These are phyloP conservation scores for Dillenia turbinata DNA, from an alignment of 164 flowering plant species.

Conservation along the genomic window DNA sequence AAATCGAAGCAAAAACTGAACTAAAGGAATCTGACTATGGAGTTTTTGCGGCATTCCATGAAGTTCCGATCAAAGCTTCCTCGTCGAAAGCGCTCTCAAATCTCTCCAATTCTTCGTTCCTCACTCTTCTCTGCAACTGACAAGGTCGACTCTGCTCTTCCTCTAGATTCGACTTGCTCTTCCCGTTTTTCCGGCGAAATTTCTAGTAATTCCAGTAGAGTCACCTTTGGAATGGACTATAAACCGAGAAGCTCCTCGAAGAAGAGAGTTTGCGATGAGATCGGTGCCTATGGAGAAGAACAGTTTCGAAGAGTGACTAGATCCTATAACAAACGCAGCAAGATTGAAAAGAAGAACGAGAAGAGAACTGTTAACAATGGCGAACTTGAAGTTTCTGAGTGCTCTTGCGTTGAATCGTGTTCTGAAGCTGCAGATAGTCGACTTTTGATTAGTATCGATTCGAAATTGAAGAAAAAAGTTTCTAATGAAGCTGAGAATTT, in stretches of 20 bases:
- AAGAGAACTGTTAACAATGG: constrained; percentile 6
- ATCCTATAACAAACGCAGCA: constrained; percentile 18
- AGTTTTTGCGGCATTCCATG: constrained; percentile 15
- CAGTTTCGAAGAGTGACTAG: constrained; percentile 32
- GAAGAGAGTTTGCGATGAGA: constrained; percentile 18
- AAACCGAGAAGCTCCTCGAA: constrained; percentile 11
- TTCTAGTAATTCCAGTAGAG: constrained; percentile 35
- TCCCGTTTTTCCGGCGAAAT: constrained; percentile 29
- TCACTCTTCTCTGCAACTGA: constrained; percentile 1
- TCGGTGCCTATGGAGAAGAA: constrained; percentile 5
- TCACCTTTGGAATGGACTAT: constrained; percentile 9
- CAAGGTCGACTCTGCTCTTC: constrained; percentile 11
- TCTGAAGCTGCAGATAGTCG: constrained; percentile 14
- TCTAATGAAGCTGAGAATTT: constrained; percentile 1
- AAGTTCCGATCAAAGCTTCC: constrained; percentile 59
- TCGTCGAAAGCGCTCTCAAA: constrained; percentile 39
- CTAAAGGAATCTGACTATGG: too few relatives aligned
- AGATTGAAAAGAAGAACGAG: constrained; percentile 6
- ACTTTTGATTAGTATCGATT: constrained; percentile 9
- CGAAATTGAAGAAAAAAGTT: constrained; percentile 9
- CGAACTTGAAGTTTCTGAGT: constrained; percentile 27
- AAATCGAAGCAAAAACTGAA: too few relatives aligned
- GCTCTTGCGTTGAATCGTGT: constrained; percentile 39
- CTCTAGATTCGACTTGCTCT: constrained; percentile 25
- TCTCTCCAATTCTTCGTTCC: constrained; percentile 30